Base-by-base conservation (phyloP, 805 yeast genomes). In the Maudiozyma barnettii region DNA sequence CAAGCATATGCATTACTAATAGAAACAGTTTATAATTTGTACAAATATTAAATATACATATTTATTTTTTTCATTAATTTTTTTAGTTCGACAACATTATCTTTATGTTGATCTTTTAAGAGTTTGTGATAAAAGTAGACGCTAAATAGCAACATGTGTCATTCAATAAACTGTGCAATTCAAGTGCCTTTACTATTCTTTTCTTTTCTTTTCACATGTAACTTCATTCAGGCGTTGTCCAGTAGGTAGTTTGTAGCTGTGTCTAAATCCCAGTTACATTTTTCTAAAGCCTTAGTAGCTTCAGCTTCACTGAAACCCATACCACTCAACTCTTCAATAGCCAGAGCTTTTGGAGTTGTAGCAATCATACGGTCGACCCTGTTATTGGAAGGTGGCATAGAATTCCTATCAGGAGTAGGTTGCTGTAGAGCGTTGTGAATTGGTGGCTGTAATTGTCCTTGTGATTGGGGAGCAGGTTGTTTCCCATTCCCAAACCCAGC, bases 171-270 rank as follows among this genome's bases (percentile, higher is more conserved):
- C 16, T 33, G n/a, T 33, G n/a, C 18, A 6, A 10, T 33, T 14
- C 10, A 33, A 33, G 16, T 14, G 36, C 18, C 16, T 33, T 33
- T 14, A 33, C 30, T 9, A 22, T 33, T 33, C 31, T 10, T 16
- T n/a, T 14, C 18, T 13, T 14, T 13, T 33, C 13, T 33, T 36
- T n/a, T 36, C 39, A 36, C 22, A 36, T 33, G n/a, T 12, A 6
- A 3, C 40, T n/a, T 18, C 20, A 20, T n/a, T 22, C 51, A 81
- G 45, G 87, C 85, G 50, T 79, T 73, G 59, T 89, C 97, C 53
- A 89, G 69, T 53, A 90, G 70, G 58, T 73, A 80, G 62, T 90
- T 90, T 1, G 96, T 85, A n/a, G 98, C 96, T 47, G 81, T 81
- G 53, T 82, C 89, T 47, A 89, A 66, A 58, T 84, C 78, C 86